Percentiles rank a stretch among this genome's conserved stretches.
These are phyloP conservation scores for Teratosphaeria nubilosa DNA, from an alignment of 2,329 filamentous ascomycete genomes.

Conservation along the genomic window DNA sequence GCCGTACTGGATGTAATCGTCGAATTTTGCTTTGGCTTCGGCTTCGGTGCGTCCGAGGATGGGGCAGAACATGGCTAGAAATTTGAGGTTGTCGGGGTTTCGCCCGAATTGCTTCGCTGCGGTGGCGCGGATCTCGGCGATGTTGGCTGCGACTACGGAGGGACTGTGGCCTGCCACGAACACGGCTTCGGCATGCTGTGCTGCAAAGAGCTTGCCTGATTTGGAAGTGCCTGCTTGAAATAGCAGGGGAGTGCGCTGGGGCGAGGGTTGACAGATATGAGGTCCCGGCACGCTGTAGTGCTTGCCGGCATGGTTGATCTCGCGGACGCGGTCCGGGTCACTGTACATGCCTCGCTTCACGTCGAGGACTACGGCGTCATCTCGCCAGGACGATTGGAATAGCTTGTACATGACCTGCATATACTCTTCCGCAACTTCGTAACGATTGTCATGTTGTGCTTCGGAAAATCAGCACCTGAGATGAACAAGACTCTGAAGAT, in stretches of 20 bases:
- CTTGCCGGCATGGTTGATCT: conserved; percentile 51
- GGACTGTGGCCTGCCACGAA: conserved; percentile 41
- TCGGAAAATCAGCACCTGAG: background rate
- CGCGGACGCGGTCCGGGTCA: conserved; percentile 48
- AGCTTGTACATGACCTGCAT: conserved; percentile 40
- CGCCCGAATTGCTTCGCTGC: conserved; percentile 33
- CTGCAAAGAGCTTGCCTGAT: conserved; percentile 56
- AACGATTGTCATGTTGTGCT: conserved; percentile 35
- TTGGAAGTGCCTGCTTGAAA: conserved; percentile 61
- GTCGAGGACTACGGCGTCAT: conserved; percentile 48
- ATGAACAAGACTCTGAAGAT: background rate
- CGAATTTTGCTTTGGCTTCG: conserved; percentile 54
- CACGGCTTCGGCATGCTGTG: conserved; percentile 61
- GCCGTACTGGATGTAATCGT: conserved; percentile 39
- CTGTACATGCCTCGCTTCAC: conserved; percentile 45
- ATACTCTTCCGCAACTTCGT: conserved; percentile 53
- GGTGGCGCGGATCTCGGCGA: background rate
- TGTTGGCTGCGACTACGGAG: background rate
- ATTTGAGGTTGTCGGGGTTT: conserved; percentile 53
- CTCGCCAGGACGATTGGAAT: conserved; percentile 45
- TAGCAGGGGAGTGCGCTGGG: conserved; percentile 41
- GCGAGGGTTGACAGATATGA: conserved; percentile 23
- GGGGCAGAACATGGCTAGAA: conserved; percentile 55
- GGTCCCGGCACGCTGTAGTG: background rate
- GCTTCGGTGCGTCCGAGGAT: conserved; percentile 56